Conservation (phyloP, 1,139 yeast species). For the Candida anutae region DNA sequence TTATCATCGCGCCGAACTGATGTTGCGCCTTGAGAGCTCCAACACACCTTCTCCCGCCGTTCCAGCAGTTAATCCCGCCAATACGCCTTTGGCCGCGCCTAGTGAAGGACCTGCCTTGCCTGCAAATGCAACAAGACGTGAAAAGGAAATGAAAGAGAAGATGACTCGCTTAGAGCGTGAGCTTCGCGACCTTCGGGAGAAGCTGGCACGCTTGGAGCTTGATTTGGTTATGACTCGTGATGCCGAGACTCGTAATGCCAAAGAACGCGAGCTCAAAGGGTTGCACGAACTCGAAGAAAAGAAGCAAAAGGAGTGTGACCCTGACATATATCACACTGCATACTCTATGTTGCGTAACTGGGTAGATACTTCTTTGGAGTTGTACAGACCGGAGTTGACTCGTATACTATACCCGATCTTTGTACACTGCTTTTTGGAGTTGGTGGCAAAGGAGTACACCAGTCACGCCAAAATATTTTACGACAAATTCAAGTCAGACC, state of each 20-base stretch:
- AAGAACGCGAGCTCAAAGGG: slow-evolving; percentile 36
- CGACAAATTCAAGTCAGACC: slow-evolving; percentile 68
- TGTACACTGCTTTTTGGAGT: slow-evolving; percentile 78
- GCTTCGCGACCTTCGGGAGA: slow-evolving; percentile 34
- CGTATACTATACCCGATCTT: slow-evolving; percentile 84
- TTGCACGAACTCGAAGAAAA: slow-evolving; percentile 32
- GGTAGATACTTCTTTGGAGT: slow-evolving; percentile 87
- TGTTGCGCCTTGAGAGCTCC: slow-evolving; percentile 82
- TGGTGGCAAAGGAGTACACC: slow-evolving; percentile 55
- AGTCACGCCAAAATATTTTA: slow-evolving; percentile 66
- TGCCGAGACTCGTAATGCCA: slow-evolving; percentile 32
- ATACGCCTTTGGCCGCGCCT: slow-evolving; percentile 36
- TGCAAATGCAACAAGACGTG: slow-evolving; percentile 18
- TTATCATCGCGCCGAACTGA: slow-evolving; percentile 87
- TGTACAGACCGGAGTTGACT: slow-evolving; percentile 83
- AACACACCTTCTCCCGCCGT: slow-evolving; percentile 56
- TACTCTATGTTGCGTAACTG: slow-evolving; percentile 76
- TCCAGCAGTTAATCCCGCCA: slow-evolving; percentile 40
- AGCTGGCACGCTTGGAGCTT: slow-evolving; percentile 26
- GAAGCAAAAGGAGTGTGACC: slow-evolving; percentile 43
- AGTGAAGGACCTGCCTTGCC: slow-evolving; percentile 21
- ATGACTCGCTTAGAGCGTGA: slow-evolving; percentile 27
- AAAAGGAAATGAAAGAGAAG: slow-evolving; percentile 21
- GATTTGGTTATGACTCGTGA: slow-evolving; percentile 35
- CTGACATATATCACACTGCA: slow-evolving; percentile 68